Evolutionary conservation across 257 asterid species (phyloP), one percentile per base, ranked within the genome.

Genomic region (Penstemon barbatus): DNA sequence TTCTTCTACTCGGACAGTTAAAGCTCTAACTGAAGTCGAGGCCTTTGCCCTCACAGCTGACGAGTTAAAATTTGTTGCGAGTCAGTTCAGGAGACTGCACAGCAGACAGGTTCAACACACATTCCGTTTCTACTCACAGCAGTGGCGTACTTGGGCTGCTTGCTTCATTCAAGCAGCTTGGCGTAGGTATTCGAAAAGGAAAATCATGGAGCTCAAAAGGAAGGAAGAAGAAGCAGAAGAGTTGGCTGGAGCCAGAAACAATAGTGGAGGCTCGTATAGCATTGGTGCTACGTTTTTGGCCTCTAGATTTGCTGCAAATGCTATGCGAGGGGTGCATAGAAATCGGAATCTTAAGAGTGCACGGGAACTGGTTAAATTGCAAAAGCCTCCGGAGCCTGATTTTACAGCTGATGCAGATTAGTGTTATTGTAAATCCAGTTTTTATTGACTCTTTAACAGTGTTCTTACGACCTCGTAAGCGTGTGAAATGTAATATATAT

Each of bases 131-230:
- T 91, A 93, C 83, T 93, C 99, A 0, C 96, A 90, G 72, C 99
- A 93, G 68, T 93, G 99, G 99, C 77, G 97, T 57, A 93, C 99
- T 0, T 93, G 99, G 99, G 97, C 92, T 1, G 97, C 99, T 8
- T 85, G 92, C 81, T 93, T 90, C 53, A 88, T 93, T 61, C 99
- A 93, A 74, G 96, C 97, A 9, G 99, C 97, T 0, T 93, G 99
- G 99, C 82, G 97, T 4, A 81, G 99, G 15, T 83, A 93, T 61
- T 79, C 86, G 63, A 90, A 83, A 66, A 80, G 97, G 78, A 93
- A 93, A 65, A 52, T 82, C 18, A 38, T 84, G 75, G 97, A 89
- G 70, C 80, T 73, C 56, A 81, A 71, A 64, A 75, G 89, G 63
- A 88, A 87, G 79, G 94, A 85, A 57, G 95, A 90, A 74, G 97